Evolutionary conservation across 1,139 yeast genomes (phyloP).

Genomic region (Candida sojae): DNA sequence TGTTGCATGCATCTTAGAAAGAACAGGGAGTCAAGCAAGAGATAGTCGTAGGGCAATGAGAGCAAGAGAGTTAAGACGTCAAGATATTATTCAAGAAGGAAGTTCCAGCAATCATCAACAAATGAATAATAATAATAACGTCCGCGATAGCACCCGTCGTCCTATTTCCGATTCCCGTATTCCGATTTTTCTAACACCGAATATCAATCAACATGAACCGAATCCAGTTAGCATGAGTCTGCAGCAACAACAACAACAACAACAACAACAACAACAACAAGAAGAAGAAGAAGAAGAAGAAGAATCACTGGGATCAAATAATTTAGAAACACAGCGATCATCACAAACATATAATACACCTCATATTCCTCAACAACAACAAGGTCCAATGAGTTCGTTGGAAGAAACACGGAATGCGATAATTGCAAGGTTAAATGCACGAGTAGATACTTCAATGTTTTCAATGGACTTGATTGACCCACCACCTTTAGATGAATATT

Average conservation of each 20-base stretch:
- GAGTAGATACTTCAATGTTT: constrained; percentile 8
- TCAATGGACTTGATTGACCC: constrained; percentile 9
- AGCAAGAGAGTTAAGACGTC: constrained; percentile 7
- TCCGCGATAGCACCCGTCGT: neutral
- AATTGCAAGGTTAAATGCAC: constrained; percentile 11
- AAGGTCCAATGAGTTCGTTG: neutral
- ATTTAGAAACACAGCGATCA: neutral
- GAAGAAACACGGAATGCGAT: constrained; percentile 14
- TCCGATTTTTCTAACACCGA: neutral
- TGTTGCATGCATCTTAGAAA: constrained; percentile 14
- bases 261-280: neutral
- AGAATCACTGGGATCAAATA: neutral
- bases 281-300: too few relatives aligned
- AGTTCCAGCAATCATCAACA: neutral
- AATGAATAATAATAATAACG: neutral
- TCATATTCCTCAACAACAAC: neutral
- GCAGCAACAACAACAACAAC: neutral
- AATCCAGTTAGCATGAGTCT: neutral
- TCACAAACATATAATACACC: neutral
- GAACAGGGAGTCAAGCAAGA: constrained; percentile 12
- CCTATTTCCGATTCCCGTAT: neutral
- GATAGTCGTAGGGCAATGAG: constrained; percentile 10
- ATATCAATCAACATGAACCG: neutral
- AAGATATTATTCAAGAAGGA: neutral
- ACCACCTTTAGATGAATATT: constrained; percentile 25